phyloP scores from a whole-genome alignment of 2,329 filamentous ascomycete species.

The Fusarium drepaniforme region DNA sequence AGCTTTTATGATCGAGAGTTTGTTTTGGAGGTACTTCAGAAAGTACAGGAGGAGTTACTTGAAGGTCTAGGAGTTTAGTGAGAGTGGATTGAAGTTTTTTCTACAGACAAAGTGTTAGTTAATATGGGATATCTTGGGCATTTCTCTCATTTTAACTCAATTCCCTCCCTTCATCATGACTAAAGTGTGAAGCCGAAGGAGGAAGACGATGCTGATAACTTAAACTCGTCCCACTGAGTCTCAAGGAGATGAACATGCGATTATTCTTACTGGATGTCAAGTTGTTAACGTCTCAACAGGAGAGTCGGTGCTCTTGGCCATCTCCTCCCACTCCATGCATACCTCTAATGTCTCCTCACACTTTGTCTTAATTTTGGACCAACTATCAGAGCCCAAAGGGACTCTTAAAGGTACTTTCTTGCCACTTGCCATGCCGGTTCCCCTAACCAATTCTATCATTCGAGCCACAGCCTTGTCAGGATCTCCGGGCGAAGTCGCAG shows the following conservation, averaged over 20 bases:
- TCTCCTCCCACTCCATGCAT: slow-evolving; percentile 62
- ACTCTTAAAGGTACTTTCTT: slow-evolving; percentile 59
- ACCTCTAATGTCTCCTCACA: slow-evolving; percentile 61
- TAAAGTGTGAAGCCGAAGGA: no score
- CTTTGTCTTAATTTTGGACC: slow-evolving; percentile 60
- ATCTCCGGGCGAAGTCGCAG: slow-evolving; percentile 60
- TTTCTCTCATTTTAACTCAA: background rate
- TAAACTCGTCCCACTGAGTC: no score
- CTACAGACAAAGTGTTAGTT: background rate
- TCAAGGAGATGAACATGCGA: no score
- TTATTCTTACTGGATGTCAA: background rate
- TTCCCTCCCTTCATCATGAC: no score
- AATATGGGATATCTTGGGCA: background rate
- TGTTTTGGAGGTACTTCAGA: slow-evolving; percentile 40
- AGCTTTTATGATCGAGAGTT: slow-evolving; percentile 44
- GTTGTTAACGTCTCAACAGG: background rate
- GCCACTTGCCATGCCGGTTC: slow-evolving; percentile 53
- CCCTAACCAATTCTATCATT: slow-evolving; percentile 67
- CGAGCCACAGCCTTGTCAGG: slow-evolving; percentile 61
- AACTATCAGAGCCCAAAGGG: slow-evolving; percentile 66
- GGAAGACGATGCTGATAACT: no score
- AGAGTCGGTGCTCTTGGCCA: slow-evolving; percentile 60
- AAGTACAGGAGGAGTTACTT: slow-evolving; percentile 23
- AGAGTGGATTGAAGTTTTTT: background rate
- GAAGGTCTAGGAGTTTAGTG: background rate